Evolutionary conservation across 768 basidiomycete species (phyloP).

Genomic region (Candolleomyces eurysporus): DNA sequence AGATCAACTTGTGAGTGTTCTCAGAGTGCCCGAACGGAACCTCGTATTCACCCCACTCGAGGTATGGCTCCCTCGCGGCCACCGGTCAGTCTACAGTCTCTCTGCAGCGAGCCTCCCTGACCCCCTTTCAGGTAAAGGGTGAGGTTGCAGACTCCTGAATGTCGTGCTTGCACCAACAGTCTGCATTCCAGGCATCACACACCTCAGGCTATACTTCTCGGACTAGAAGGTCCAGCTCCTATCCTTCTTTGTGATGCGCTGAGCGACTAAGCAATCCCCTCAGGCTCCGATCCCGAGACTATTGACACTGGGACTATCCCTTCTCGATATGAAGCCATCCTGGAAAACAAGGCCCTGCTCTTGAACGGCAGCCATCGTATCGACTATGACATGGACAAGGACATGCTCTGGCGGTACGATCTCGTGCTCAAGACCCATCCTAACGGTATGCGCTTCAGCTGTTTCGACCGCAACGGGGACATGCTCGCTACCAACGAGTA

Average conservation of each 20-base stretch:
- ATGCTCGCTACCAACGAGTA: constrained; percentile 94
- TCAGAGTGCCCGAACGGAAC: neutral
- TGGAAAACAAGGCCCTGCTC: constrained; percentile 60
- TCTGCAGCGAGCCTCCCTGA: neutral
- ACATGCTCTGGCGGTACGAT: constrained; percentile 93
- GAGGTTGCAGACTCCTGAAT: constrained; percentile 13
- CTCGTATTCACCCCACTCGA: constrained; percentile 23
- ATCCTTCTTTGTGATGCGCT: constrained; percentile 9
- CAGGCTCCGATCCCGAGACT: constrained; percentile 88
- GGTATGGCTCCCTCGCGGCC: constrained; percentile 91
- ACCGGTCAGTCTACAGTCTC: constrained; percentile 53
- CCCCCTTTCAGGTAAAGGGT: constrained; percentile 68
- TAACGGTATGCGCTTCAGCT: constrained; percentile 92
- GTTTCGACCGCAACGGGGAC: constrained; percentile 77
- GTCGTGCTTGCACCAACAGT: neutral
- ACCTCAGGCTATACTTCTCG: constrained; percentile 81
- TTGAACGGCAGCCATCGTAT: constrained; percentile 78
- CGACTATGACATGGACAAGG: constrained; percentile 81
- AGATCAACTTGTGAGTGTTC: constrained; percentile 71
- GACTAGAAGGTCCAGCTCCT: constrained; percentile 57
- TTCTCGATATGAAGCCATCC: constrained; percentile 68
- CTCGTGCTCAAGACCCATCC: constrained; percentile 86
- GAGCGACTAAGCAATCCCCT: neutral
- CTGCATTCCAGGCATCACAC: constrained; percentile 66
- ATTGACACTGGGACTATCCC: constrained; percentile 86